Evolutionary conservation across 495 filamentous ascomycete genomes (phyloP).

Genomic region (Penicillium roqueforti): DNA sequence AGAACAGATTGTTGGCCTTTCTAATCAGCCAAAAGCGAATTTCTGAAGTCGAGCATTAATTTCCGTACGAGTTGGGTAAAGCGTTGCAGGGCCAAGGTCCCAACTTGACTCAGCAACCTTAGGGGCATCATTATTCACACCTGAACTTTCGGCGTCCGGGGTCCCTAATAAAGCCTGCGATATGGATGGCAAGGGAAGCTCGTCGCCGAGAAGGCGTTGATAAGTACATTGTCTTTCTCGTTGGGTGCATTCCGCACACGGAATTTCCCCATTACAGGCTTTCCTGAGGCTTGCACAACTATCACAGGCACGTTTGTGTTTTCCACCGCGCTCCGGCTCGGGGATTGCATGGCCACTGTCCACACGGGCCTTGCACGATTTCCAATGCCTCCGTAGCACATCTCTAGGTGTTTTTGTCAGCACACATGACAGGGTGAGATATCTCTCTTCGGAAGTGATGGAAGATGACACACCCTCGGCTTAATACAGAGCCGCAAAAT

Average conservation of each 20-base stretch:
- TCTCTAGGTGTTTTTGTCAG: slow-evolving; percentile 19
- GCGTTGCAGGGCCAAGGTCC: slow-evolving; percentile 5
- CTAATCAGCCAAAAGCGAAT: background rate
- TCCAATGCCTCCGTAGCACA: slow-evolving; percentile 35
- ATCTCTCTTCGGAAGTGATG: background rate
- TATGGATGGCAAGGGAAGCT: background rate
- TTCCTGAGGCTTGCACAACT: slow-evolving; percentile 34
- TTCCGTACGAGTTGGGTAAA: background rate
- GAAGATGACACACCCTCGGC: slow-evolving; percentile 28
- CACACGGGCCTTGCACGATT: slow-evolving; percentile 29
- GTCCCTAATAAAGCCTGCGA: background rate
- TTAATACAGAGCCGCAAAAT: slow-evolving; percentile 32
- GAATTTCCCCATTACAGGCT: slow-evolving; percentile 27
- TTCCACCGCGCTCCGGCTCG: slow-evolving; percentile 25
- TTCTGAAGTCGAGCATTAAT: background rate
- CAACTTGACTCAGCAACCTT: background rate
- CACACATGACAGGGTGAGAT: background rate
- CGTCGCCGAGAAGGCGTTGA: slow-evolving; percentile 16
- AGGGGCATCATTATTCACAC: background rate
- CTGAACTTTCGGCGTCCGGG: background rate
- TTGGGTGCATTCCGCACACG: slow-evolving; percentile 29
- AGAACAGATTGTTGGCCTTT: background rate
- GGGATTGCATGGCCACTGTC: slow-evolving; percentile 24
- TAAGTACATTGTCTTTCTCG: slow-evolving; percentile 30
- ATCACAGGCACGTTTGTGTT: slow-evolving; percentile 36